Base-by-base conservation (phyloP, 2,329 filamentous ascomycete genomes). In the Boeremia lycopersici region DNA sequence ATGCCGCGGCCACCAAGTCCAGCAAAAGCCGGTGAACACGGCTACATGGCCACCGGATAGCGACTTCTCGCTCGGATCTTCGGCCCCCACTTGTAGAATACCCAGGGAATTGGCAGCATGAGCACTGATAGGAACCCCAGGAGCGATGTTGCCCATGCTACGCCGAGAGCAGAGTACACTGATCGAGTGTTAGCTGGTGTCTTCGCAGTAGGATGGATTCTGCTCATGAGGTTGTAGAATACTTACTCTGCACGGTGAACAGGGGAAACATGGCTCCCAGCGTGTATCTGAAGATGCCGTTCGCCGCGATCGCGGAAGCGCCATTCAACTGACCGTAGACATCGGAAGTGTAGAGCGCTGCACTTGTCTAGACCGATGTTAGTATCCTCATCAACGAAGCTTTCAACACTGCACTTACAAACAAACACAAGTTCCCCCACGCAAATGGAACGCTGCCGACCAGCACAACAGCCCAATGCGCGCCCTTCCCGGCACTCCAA, bases 391-490 rank as follows among this genome's bases (percentile, higher is more conserved):
- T 4, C n/a, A 11, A 6, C n/a, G 13, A 12, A 29, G 30, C 26
- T 29, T 1, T 19, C n/a, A n/a, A n/a, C 8, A 8, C 8, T 11
- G 2, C 15, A 70, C 71, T 78, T 77, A 86, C 78, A 61, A 87
- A 87, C 2, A 88, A 74, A 55, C 79, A 83, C 0, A 87, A 69
- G 60, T 86, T 86, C 1, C 84, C 85, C 78, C 82, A 85, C 0
- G 82, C 82, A 62, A 87, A 87, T 0, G 81, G 76, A 2, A 85
- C 73, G 7, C 84, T 81, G 4, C 82, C 80, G 0, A 81, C 68
- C 0, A 80, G 77, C 0, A 82, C 79, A 19, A 78, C 78, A 0
- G 77, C 79, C 82, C 83, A 86, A 3, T 78, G 77, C 1, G 81
- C 65, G 6, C 74, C 74, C 0, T 60, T 53, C 4, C 76, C 69